phyloP scores from a whole-genome alignment of 129 eudicot species.

The Ambrosia trifida region DNA sequence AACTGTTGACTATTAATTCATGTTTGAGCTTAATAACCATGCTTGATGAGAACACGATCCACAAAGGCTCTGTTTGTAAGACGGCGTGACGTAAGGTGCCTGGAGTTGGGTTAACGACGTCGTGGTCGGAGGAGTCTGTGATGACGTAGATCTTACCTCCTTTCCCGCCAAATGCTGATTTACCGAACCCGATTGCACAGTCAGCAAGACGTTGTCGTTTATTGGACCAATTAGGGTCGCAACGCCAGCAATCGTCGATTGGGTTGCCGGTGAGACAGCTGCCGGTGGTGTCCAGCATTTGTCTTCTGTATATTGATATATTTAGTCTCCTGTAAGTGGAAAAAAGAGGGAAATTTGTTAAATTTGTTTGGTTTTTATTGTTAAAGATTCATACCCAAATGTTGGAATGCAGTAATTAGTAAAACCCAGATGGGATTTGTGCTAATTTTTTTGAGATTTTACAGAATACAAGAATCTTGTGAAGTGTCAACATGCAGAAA shows the following conservation, averaged over 20 bases:
- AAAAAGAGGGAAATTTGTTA: constrained; percentile 6
- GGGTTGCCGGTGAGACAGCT: constrained; percentile 87
- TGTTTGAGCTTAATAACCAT: constrained; percentile 82
- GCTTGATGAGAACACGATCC: constrained; percentile 69
- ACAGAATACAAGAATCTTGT: no score
- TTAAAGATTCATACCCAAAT: not conserved
- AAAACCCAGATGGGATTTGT: no score
- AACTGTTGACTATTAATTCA: constrained; percentile 77
- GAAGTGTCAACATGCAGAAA: no score
- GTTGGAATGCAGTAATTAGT: no score
- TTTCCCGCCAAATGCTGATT: constrained; percentile 75
- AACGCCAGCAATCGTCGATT: constrained; percentile 94
- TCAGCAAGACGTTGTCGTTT: constrained; percentile 84
- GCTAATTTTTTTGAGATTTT: no score
- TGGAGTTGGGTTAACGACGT: constrained; percentile 73
- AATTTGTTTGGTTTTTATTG: not conserved
- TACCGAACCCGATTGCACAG: constrained; percentile 91
- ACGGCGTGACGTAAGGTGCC: constrained; percentile 93
- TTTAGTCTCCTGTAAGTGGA: constrained; percentile 56
- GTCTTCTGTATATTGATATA: constrained; percentile 64
- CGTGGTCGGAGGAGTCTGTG: constrained; percentile 85
- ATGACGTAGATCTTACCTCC: constrained; percentile 85
- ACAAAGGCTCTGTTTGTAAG: constrained; percentile 76
- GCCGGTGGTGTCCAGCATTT: constrained; percentile 36
- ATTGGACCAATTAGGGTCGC: constrained; percentile 81